Conservation (phyloP, 2,329 filamentous ascomycete genomes). For the Arthrobotrys entomopaga region DNA sequence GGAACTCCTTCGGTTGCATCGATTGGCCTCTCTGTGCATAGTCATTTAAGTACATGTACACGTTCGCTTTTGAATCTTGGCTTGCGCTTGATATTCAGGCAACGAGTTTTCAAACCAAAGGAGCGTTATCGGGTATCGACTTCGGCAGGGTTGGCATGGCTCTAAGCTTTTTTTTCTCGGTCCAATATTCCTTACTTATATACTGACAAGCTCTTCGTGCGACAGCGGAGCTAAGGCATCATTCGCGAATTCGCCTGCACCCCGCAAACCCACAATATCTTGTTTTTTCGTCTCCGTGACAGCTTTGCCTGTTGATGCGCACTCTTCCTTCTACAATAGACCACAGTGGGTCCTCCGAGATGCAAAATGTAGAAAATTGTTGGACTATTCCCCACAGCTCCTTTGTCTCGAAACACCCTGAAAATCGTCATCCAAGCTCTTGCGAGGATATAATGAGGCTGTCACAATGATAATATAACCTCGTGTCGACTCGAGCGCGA, state of each 20-base stretch:
- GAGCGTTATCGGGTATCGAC: slow-evolving; percentile 31
- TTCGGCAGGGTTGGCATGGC: slow-evolving; percentile 27
- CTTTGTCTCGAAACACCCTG: slow-evolving; percentile 21
- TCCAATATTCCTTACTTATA: no score
- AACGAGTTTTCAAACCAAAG: no score
- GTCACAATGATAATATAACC: background rate
- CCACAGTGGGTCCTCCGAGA: slow-evolving; percentile 27
- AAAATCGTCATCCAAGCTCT: slow-evolving; percentile 44
- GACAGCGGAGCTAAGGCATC: slow-evolving; percentile 25
- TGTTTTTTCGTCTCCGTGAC: slow-evolving; percentile 32
- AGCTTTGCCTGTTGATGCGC: slow-evolving; percentile 41
- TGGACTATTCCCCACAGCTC: slow-evolving; percentile 2
- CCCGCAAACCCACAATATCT: slow-evolving; percentile 50
- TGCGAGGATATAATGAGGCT: slow-evolving; percentile 5
- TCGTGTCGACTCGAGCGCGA: background rate
- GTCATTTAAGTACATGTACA: no score
- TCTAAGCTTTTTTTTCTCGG: slow-evolving; percentile 2
- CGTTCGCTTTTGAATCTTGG: no score
- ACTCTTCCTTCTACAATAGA: slow-evolving; percentile 35
- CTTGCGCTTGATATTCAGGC: no score
- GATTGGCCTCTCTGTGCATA: no score
- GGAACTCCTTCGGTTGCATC: no score
- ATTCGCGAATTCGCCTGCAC: slow-evolving; percentile 29
- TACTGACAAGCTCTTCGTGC: slow-evolving; percentile 7
- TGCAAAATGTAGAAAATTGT: slow-evolving; percentile 16